These are phyloP conservation scores for Tephrocybe rancida DNA, from an alignment of 768 basidiomycete species.

Conservation along the genomic window DNA sequence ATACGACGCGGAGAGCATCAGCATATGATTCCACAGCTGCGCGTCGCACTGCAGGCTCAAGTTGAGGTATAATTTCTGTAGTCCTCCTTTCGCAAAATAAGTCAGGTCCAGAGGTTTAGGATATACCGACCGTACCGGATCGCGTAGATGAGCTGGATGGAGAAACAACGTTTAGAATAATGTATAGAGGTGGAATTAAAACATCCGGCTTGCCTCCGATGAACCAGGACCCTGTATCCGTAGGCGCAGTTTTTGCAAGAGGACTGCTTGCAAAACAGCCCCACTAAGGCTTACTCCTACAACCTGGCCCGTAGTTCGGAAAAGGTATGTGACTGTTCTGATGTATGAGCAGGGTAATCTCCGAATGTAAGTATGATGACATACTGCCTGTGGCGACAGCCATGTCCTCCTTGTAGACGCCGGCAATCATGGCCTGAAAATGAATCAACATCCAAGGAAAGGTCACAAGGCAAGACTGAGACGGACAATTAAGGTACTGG, in stretches of 20 bases:
- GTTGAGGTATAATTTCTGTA: constrained; percentile 67
- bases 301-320: constrained; percentile 93
- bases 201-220: constrained; percentile 54
- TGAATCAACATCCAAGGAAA: constrained; percentile 9
- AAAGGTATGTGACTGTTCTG: constrained; percentile 82
- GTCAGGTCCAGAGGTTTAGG: neutral
- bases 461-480: constrained; percentile 7
- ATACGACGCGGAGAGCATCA: constrained; percentile 78
- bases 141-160: constrained; percentile 64
- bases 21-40: constrained; percentile 80
- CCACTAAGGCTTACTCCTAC: constrained; percentile 91
- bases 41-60: constrained; percentile 54
- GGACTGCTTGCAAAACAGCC: constrained; percentile 79
- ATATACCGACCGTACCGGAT: constrained; percentile 51
- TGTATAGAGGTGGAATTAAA: constrained; percentile 10
- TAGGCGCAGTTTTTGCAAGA: constrained; percentile 67
- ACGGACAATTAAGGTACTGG: constrained; percentile 83
- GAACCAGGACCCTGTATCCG: constrained; percentile 81
- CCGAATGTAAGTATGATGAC: constrained; percentile 31
- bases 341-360: constrained; percentile 2
- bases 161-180: constrained; percentile 12
- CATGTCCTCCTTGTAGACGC: constrained; percentile 78
- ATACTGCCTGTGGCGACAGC: constrained; percentile 90
- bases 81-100: constrained; percentile 53
- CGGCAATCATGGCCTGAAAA: constrained; percentile 81